A percentile compares a stretch with the other conserved stretches of the same genome.
Conservation (phyloP, 345 rosid genomes). For the Boechera divaricarpa region DNA sequence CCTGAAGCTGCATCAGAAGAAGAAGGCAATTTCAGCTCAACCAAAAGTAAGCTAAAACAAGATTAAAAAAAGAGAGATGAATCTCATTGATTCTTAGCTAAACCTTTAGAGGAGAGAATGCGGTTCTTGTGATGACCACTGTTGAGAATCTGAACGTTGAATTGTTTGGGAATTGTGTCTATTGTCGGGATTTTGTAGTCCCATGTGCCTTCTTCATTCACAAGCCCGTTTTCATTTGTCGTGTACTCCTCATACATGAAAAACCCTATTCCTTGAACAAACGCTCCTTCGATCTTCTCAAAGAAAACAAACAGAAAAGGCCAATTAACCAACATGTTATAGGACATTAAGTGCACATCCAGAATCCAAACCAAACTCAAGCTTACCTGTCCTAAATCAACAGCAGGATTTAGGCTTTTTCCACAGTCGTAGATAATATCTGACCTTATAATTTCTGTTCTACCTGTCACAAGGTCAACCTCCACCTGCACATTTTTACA, state of each 20-base stretch:
- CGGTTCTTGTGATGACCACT: conserved; percentile 79
- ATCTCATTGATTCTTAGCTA: conserved; percentile 10
- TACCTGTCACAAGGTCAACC: conserved; percentile 78
- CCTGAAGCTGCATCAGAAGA: conserved; percentile 75
- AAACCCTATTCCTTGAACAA: conserved; percentile 91
- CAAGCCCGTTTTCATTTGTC: conserved; percentile 72
- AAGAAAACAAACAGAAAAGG: neutral
- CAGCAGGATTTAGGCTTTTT: conserved; percentile 80
- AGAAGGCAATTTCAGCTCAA: neutral
- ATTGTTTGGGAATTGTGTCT: conserved; percentile 80
- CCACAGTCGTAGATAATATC: conserved; percentile 49
- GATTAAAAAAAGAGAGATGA: neutral
- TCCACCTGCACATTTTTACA: conserved; percentile 67
- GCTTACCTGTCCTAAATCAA: conserved; percentile 95
- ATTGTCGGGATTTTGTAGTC: conserved; percentile 85
- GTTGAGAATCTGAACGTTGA: conserved; percentile 77
- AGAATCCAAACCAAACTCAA: conserved; percentile 1
- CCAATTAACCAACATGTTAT: neutral
- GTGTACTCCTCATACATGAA: conserved; percentile 88
- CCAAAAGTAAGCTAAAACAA: neutral
- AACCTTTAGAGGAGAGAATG: conserved; percentile 89
- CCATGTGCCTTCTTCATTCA: conserved; percentile 79
- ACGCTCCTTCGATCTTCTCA: conserved; percentile 89
- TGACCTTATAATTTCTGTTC: conserved; percentile 48
- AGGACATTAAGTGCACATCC: conserved; percentile 23